These are phyloP conservation scores for Microsporum audouinii DNA, from an alignment of 2,329 filamentous ascomycete genomes.

Conservation along the genomic window DNA sequence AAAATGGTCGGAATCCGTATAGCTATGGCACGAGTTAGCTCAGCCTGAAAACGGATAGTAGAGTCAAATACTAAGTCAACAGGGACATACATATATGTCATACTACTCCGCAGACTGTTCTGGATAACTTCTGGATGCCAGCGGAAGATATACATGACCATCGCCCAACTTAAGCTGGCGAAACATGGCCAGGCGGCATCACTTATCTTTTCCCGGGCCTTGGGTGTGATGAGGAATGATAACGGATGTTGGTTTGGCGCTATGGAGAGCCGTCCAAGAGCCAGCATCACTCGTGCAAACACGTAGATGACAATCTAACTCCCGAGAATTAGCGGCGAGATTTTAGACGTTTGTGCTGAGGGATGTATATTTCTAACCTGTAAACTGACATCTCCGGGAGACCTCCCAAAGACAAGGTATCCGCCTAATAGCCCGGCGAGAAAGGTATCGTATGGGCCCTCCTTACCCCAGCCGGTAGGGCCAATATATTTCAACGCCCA, in stretches of 20 bases:
- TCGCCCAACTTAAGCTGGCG: slow-evolving; percentile 78
- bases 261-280: slow-evolving; percentile 70
- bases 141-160: slow-evolving; percentile 91
- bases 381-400: slow-evolving; percentile 72
- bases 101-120: slow-evolving; percentile 81
- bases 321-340: background rate
- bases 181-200: slow-evolving; percentile 85
- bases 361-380: slow-evolving; percentile 32
- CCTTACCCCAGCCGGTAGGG: slow-evolving; percentile 38
- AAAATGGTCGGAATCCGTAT: slow-evolving; percentile 77
- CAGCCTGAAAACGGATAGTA: background rate
- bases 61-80: background rate
- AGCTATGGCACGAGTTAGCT: slow-evolving; percentile 34
- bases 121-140: slow-evolving; percentile 87
- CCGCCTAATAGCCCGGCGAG: slow-evolving; percentile 78
- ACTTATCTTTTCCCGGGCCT: slow-evolving; percentile 42
- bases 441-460: slow-evolving; percentile 70
- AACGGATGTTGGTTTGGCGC: slow-evolving; percentile 42
- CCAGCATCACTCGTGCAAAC: slow-evolving; percentile 80
- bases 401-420: slow-evolving; percentile 82
- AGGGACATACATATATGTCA: slow-evolving; percentile 81
- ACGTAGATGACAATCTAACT: slow-evolving; percentile 88
- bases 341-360: slow-evolving; percentile 5
- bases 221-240: slow-evolving; percentile 34
- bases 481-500: slow-evolving; percentile 55